These are phyloP conservation scores for Phytomonas sp. DNA, from an alignment of 208 protist species.

Conservation along the genomic window DNA sequence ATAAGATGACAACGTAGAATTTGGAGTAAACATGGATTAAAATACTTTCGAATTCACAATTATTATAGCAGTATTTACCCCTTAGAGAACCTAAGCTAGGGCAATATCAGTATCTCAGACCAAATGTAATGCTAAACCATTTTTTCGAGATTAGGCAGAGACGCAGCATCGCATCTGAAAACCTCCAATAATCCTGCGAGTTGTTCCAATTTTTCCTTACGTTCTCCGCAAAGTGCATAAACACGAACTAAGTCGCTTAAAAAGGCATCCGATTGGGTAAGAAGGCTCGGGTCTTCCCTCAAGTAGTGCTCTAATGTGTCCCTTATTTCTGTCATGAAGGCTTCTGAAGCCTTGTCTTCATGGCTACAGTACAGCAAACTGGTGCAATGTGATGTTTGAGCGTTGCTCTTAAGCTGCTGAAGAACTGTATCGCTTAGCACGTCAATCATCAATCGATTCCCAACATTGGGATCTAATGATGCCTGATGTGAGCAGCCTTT, in stretches of 20 bases:
- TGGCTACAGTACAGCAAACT: conserved; percentile 46
- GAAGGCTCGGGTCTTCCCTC: conserved; percentile 34
- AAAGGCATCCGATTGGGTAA: conserved; percentile 61
- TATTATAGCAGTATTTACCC: not conserved
- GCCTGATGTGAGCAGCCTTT: not conserved
- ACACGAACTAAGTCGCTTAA: conserved; percentile 64
- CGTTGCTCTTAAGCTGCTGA: conserved; percentile 36
- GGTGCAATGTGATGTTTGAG: conserved; percentile 52
- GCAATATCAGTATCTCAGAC: conserved; percentile 2
- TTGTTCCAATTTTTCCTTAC: conserved; percentile 29
- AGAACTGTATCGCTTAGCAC: conserved; percentile 18
- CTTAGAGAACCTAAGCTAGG: not conserved
- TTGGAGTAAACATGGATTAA: not conserved
- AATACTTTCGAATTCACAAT: not conserved
- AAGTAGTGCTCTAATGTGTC: conserved; percentile 52
- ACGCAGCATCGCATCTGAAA: conserved; percentile 48
- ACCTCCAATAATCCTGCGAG: conserved; percentile 67
- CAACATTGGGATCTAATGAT: conserved; percentile 1
- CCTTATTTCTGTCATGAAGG: conserved; percentile 19
- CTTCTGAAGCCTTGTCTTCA: conserved; percentile 12
- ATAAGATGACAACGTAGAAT: conserved; percentile 7
- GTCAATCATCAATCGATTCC: conserved; percentile 1
- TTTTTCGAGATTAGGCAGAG: conserved; percentile 41
- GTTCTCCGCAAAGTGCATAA: conserved; percentile 63
- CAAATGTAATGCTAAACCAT: conserved; percentile 6